Percentiles rank a stretch among this genome's conserved stretches.
Conservation (phyloP, 805 yeast species). For the Nakazawaea peltata region DNA sequence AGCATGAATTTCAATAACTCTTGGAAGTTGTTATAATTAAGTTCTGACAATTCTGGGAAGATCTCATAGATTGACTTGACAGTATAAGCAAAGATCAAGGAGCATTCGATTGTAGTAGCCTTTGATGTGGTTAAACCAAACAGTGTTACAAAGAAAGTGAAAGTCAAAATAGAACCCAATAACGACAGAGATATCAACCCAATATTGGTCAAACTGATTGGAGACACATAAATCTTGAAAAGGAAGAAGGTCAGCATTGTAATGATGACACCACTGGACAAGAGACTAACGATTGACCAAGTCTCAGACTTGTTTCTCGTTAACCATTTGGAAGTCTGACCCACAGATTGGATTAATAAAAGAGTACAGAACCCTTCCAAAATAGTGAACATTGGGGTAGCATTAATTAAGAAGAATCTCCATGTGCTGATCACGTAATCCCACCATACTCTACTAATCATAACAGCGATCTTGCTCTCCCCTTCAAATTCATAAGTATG, state of each 20-base stretch:
- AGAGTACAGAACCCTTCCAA: constrained; percentile 92
- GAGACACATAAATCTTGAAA: constrained; percentile 75
- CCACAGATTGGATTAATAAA: constrained; percentile 85
- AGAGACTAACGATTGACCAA: constrained; percentile 69
- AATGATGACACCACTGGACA: constrained; percentile 66
- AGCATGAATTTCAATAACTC: constrained; percentile 25
- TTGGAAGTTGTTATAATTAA: constrained; percentile 19
- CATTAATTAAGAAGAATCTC: constrained; percentile 62
- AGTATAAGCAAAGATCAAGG: constrained; percentile 80
- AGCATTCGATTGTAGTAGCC: constrained; percentile 88
- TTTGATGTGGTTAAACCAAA: constrained; percentile 77
- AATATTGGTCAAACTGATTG: constrained; percentile 51
- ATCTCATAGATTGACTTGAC: constrained; percentile 91
- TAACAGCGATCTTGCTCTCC: constrained; percentile 7
- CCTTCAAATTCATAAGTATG: constrained; percentile 9
- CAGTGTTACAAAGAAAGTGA: constrained; percentile 64
- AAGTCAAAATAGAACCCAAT: constrained; percentile 77
- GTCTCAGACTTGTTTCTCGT: constrained; percentile 56
- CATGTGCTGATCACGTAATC: constrained; percentile 48
- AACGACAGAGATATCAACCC: constrained; percentile 72
- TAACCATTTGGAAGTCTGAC: constrained; percentile 72
- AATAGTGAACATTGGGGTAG: constrained; percentile 84
- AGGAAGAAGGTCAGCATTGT: constrained; percentile 73
- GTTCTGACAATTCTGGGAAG: constrained; percentile 75
- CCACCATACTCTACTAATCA: constrained; percentile 24